phyloP scores from a whole-genome alignment of 768 basidiomycete species.

The Dictyophora rubrovolvata region DNA sequence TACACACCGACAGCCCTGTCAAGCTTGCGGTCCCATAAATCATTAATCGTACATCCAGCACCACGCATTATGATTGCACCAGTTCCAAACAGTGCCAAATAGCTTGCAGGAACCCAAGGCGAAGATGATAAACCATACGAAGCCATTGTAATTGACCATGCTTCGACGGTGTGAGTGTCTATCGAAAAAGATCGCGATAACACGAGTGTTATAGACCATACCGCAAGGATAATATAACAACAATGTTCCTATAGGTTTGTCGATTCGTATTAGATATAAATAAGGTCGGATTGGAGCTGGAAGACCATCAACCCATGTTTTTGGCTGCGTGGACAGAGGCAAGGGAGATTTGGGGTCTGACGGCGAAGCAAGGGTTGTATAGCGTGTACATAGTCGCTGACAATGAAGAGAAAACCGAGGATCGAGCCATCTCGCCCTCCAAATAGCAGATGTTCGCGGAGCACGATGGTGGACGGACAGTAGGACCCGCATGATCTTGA shows the following conservation, averaged over 20 bases:
- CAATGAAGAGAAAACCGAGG: too few relatives aligned
- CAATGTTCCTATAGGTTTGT: conserved; percentile 93
- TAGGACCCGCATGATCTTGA: too few relatives aligned
- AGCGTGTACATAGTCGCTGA: background rate
- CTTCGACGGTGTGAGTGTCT: conserved; percentile 33
- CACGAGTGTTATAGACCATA: conserved; percentile 42
- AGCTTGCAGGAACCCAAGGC: conserved; percentile 56
- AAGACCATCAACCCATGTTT: conserved; percentile 59
- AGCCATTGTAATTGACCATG: conserved; percentile 98
- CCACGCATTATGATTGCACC: conserved; percentile 95
- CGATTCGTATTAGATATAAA: conserved; percentile 74
- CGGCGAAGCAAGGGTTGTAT: background rate
- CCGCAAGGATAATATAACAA: conserved; percentile 92
- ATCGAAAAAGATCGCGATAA: background rate
- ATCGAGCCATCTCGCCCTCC: too few relatives aligned
- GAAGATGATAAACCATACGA: conserved; percentile 70
- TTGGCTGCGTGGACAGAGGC: conserved; percentile 14
- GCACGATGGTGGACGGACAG: background rate
- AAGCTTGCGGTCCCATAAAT: conserved; percentile 93
- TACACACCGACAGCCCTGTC: conserved; percentile 82
- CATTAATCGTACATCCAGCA: conserved; percentile 97
- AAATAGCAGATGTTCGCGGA: background rate
- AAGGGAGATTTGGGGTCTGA: background rate
- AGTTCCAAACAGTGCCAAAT: conserved; percentile 73
- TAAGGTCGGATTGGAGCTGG: conserved; percentile 63